phyloP scores from a whole-genome alignment of 495 filamentous ascomycete species.

The Penicillium diatomitis region DNA sequence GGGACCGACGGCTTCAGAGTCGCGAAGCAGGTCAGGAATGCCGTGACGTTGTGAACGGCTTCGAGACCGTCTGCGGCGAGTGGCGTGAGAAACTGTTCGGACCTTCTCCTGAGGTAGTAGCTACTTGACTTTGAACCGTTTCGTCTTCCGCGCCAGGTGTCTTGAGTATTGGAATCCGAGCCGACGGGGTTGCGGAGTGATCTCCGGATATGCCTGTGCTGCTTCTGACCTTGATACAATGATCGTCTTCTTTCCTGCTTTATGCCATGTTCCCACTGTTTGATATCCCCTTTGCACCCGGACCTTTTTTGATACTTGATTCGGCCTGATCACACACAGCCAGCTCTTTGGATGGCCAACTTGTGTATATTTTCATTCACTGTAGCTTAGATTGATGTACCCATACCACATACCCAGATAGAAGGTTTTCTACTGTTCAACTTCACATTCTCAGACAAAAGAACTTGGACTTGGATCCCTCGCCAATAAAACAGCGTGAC shows the following conservation, averaged over 20 bases:
- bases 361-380: slow-evolving; percentile 4
- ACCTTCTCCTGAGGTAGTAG: slow-evolving; percentile 26
- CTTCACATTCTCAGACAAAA: too few species aligned
- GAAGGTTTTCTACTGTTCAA: background rate
- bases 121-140: background rate
- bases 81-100: slow-evolving; percentile 50
- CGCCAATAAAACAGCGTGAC: too few species aligned
- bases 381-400: slow-evolving; percentile 3
- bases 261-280: background rate
- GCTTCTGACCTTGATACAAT: slow-evolving; percentile 3
- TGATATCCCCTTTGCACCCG: background rate
- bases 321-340: too few species aligned
- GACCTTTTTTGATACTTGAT: background rate
- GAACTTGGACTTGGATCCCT: too few species aligned
- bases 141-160: too few species aligned
- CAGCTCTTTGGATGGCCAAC: too few species aligned
- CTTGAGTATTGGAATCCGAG: too few species aligned
- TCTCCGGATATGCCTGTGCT: too few species aligned
- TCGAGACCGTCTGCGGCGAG: slow-evolving; percentile 72
- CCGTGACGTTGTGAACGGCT: slow-evolving; percentile 79
- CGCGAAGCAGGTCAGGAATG: slow-evolving; percentile 74
- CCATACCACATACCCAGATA: background rate
- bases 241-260: slow-evolving; percentile 2
- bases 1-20: slow-evolving; percentile 62
- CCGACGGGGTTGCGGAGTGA: too few species aligned